A percentile compares a stretch with the other conserved stretches of the same genome.
These are phyloP conservation scores for Sugiyamaella sp. DNA, from an alignment of 1,139 yeast species.

Conservation along the genomic window DNA sequence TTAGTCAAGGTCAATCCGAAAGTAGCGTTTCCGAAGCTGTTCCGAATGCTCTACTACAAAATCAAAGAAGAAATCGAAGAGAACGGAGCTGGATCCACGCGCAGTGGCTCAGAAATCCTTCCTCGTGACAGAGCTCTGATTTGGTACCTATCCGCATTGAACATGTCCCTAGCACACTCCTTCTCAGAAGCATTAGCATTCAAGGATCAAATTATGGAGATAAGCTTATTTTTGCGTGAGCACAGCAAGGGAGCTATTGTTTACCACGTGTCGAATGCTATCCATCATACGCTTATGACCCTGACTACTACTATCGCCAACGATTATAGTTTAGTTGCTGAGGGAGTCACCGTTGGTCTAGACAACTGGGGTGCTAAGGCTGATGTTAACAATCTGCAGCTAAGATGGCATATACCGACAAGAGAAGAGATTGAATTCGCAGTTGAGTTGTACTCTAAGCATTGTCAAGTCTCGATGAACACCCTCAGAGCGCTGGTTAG, in stretches of 20 bases:
- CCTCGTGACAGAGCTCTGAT: constrained; percentile 78
- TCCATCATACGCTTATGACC: constrained; percentile 69
- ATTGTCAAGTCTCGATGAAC: constrained; percentile 50
- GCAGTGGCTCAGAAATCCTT: constrained; percentile 68
- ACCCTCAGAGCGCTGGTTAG: constrained; percentile 33
- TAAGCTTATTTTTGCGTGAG: constrained; percentile 57
- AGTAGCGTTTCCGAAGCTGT: constrained; percentile 50
- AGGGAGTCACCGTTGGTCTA: constrained; percentile 23
- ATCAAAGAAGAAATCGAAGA: constrained; percentile 74
- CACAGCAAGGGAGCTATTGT: constrained; percentile 67
- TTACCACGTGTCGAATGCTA: constrained; percentile 50
- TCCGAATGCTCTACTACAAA: constrained; percentile 52
- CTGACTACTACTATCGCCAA: constrained; percentile 51
- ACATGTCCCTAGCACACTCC: constrained; percentile 74
- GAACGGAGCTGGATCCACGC: constrained; percentile 79
- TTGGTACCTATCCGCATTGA: constrained; percentile 71
- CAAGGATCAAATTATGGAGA: constrained; percentile 51
- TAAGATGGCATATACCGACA: constrained; percentile 78
- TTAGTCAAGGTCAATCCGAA: constrained; percentile 64
- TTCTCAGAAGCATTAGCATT: constrained; percentile 53
- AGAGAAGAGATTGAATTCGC: constrained; percentile 63
- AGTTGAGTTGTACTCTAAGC: constrained; percentile 56
- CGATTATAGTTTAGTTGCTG: constrained; percentile 34
- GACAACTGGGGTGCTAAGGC: constrained; percentile 41
- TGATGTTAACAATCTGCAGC: constrained; percentile 48